Evolutionary conservation across 495 filamentous ascomycete genomes (phyloP).

Genomic region (Penicillium argentinense): DNA sequence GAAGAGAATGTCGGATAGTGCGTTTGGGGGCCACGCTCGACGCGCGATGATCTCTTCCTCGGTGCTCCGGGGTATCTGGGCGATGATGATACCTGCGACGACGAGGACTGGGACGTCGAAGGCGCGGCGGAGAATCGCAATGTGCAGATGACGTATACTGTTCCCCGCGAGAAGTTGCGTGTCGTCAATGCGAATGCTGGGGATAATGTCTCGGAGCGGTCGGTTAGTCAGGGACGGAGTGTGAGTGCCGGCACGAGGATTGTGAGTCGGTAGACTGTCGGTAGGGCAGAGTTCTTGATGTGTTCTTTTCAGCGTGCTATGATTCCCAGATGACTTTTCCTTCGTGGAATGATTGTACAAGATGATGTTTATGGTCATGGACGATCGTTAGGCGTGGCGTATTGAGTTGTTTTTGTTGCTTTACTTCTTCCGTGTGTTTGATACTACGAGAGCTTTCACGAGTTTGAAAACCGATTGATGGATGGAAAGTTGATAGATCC

Average conservation of each 20-base stretch:
- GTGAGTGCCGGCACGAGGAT: constrained; percentile 7
- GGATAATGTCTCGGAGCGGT: constrained; percentile 34
- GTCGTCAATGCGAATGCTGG: constrained; percentile 70
- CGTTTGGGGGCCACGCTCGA: constrained; percentile 15
- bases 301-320: constrained; percentile 3
- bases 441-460: too few species aligned
- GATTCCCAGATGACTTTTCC: constrained; percentile 1
- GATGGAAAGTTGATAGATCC: too few species aligned
- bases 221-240: constrained; percentile 29
- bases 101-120: constrained; percentile 88
- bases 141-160: constrained; percentile 93
- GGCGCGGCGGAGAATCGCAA: constrained; percentile 72
- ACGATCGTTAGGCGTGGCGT: constrained; percentile 9
- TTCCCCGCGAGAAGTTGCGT: constrained; percentile 77
- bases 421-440: constrained; percentile 7
- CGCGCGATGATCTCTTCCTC: constrained; percentile 34
- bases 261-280: constrained; percentile 10
- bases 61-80: constrained; percentile 29
- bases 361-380: constrained; percentile 14
- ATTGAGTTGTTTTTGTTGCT: constrained; percentile 1
- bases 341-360: constrained; percentile 13
- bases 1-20: constrained; percentile 26
- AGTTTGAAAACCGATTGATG: too few species aligned
- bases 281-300: background rate
- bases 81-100: constrained; percentile 20